phyloP scores from a whole-genome alignment of 129 eudicot species.

The Oenanthe sinensis region DNA sequence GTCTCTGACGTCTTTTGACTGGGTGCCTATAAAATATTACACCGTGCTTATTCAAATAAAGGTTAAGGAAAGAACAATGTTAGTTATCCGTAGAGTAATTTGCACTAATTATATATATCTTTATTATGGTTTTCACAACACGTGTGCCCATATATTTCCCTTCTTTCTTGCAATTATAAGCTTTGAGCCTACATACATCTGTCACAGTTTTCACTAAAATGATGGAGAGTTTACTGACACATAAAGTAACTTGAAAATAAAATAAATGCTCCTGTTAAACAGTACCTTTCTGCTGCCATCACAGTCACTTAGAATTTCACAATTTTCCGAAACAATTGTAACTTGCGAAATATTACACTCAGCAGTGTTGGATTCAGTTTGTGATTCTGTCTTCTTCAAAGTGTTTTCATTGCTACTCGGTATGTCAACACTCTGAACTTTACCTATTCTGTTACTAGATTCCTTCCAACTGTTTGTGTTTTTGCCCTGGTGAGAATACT shows the following conservation, averaged over 20 bases:
- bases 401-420: conserved; percentile 23
- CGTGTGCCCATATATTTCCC: no score
- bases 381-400: conserved; percentile 16
- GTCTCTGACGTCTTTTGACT: background rate
- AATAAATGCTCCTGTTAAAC: background rate
- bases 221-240: no score
- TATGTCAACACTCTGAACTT: conserved; percentile 13
- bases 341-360: conserved; percentile 20
- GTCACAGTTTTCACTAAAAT: no score
- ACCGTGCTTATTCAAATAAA: no score
- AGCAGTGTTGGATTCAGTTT: conserved; percentile 14
- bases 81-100: no score
- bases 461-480: conserved; percentile 27
- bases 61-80: no score
- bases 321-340: conserved; percentile 19
- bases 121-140: no score
- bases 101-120: no score
- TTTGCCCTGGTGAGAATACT: conserved; percentile 31
- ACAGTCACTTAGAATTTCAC: conserved; percentile 22
- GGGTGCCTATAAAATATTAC: background rate
- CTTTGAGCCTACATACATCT: no score
- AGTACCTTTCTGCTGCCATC: conserved; percentile 38
- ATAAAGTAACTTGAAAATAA: no score
- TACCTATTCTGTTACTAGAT: conserved; percentile 18
- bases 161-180: no score